Conservation (phyloP, 768 basidiomycete species). For the Leucosporidium yakuticum region DNA sequence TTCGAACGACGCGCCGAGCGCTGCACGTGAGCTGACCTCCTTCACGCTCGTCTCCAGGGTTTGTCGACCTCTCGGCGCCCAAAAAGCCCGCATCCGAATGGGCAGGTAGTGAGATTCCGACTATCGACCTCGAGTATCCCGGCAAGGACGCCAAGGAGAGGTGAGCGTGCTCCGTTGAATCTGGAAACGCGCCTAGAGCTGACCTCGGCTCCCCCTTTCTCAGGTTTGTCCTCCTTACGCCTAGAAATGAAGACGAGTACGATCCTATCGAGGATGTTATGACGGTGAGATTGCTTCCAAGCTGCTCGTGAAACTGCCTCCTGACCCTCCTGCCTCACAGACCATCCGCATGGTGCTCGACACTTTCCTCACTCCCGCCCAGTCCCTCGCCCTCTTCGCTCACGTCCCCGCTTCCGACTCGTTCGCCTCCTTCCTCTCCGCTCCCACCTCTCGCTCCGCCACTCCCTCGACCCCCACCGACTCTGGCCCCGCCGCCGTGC, state of each 20-base stretch:
- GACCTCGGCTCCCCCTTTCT: background rate
- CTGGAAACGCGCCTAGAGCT: background rate
- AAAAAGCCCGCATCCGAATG: slow-evolving; percentile 2
- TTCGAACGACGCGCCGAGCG: background rate
- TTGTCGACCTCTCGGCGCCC: slow-evolving; percentile 16
- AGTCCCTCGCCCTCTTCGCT: slow-evolving; percentile 30
- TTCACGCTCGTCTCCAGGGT: slow-evolving; percentile 3
- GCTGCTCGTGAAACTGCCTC: background rate
- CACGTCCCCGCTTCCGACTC: slow-evolving; percentile 20
- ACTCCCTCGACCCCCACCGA: slow-evolving; percentile 8
- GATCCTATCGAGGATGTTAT: slow-evolving; percentile 38
- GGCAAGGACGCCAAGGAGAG: slow-evolving; percentile 20
- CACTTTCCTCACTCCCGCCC: slow-evolving; percentile 35
- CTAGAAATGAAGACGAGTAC: slow-evolving; percentile 33
- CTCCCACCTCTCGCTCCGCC: slow-evolving; percentile 18
- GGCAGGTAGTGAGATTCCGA: slow-evolving; percentile 22
- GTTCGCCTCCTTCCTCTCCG: slow-evolving; percentile 28
- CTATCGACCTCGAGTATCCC: slow-evolving; percentile 32
- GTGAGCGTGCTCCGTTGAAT: background rate
- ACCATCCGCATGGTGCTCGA: slow-evolving; percentile 31
- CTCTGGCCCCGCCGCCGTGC: background rate
- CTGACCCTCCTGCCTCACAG: background rate
- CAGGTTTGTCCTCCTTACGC: slow-evolving; percentile 23
- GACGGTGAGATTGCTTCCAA: slow-evolving; percentile 2
- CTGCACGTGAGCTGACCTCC: too few relatives aligned